Conservation (phyloP, 305 asterid species). For the Fraxinus paxiana region DNA sequence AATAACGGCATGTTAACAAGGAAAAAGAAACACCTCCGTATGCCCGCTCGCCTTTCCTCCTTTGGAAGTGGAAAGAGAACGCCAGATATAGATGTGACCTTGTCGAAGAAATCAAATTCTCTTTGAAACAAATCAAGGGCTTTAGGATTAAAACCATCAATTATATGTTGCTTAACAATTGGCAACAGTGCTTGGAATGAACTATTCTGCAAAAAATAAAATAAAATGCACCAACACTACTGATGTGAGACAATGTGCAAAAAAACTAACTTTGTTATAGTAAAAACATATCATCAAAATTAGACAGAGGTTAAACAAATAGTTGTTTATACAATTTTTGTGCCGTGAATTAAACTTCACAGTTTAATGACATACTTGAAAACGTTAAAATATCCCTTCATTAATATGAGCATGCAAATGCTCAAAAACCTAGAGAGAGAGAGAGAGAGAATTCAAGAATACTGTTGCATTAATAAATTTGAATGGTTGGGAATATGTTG, state of each 20-base stretch:
- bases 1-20: conserved; percentile 21
- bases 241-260: conserved; percentile 16
- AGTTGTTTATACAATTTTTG: neutral
- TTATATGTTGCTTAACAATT: conserved; percentile 72
- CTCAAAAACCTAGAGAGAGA: neutral
- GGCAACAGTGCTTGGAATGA: conserved; percentile 81
- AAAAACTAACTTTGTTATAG: conserved; percentile 1
- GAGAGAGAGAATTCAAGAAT: neutral
- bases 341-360: neutral
- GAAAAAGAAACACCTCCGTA: conserved; percentile 56
- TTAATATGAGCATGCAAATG: neutral
- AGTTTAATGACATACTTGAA: neutral
- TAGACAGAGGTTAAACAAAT: neutral
- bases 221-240: neutral
- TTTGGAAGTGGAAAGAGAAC: conserved; percentile 87
- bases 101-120: conserved; percentile 97
- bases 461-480: neutral
- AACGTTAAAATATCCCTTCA: neutral
- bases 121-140: conserved; percentile 75
- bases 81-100: conserved; percentile 97
- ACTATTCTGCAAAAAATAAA: conserved; percentile 44
- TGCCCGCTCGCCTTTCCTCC: conserved; percentile 95
- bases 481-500: neutral
- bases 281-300: neutral
- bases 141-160: conserved; percentile 74